These are phyloP conservation scores for Begonia fuchsioides DNA, from an alignment of 306 rosid genomes.

Conservation along the genomic window DNA sequence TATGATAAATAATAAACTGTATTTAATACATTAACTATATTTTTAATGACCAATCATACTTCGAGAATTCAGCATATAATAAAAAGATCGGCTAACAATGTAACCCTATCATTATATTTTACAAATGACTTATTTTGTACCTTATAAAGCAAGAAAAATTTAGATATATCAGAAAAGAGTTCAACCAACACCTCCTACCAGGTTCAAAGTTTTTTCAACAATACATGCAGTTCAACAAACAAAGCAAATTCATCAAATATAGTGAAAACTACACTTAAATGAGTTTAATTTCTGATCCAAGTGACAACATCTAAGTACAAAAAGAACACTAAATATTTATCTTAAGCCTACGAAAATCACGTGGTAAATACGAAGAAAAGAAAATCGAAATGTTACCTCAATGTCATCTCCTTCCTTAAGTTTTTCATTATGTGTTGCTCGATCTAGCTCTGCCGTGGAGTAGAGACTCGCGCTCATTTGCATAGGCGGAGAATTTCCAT, in stretches of 20 bases:
- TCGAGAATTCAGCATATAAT: too few species aligned
- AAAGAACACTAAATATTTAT: neutral
- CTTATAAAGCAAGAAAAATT: too few species aligned
- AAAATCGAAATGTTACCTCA: constrained; percentile 34
- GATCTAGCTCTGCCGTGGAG: constrained; percentile 59
- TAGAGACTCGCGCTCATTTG: constrained; percentile 86
- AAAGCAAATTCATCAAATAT: neutral
- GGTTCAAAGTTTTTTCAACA: too few species aligned
- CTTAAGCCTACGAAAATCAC: neutral
- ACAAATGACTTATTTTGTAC: too few species aligned
- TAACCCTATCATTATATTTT: too few species aligned
- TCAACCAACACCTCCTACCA: too few species aligned
- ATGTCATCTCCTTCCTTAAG: constrained; percentile 67
- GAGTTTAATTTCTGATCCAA: neutral
- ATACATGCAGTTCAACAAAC: neutral
- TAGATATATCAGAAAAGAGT: too few species aligned
- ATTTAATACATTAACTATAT: too few species aligned
- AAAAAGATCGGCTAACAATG: too few species aligned
- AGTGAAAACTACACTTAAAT: neutral
- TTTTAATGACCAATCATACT: too few species aligned
- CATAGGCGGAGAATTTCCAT: constrained; percentile 73
- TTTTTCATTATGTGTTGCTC: constrained; percentile 55
- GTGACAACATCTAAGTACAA: neutral
- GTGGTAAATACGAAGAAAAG: neutral
- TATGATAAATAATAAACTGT: too few species aligned